These are phyloP conservation scores for Candida cerambycidarum DNA, from an alignment of 805 yeast genomes.

Conservation along the genomic window DNA sequence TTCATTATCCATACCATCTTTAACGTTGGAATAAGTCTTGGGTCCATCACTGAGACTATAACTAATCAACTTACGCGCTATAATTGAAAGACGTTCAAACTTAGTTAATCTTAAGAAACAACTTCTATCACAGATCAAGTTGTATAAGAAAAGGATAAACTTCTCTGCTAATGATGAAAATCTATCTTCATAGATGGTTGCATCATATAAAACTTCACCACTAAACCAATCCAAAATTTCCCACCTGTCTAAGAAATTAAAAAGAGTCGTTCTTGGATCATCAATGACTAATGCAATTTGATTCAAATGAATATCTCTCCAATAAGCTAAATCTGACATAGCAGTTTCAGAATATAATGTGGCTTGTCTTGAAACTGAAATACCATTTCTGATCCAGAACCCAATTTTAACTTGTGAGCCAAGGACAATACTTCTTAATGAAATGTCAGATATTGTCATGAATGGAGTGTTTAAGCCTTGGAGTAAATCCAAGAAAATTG, in stretches of 20 bases:
- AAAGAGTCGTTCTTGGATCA: constrained; percentile 34
- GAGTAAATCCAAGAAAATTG: constrained; percentile 16
- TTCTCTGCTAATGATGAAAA: constrained; percentile 44
- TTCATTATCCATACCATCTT: constrained; percentile 24
- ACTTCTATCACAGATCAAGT: constrained; percentile 39
- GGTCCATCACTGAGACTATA: constrained; percentile 55
- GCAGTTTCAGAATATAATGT: constrained; percentile 45
- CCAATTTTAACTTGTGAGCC: constrained; percentile 62
- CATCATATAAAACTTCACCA: constrained; percentile 29
- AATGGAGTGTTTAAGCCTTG: constrained; percentile 30
- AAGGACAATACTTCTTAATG: constrained; percentile 60
- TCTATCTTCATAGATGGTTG: constrained; percentile 50
- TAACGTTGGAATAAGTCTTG: constrained; percentile 51
- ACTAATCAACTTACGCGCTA: constrained; percentile 43
- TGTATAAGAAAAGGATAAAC: constrained; percentile 44
- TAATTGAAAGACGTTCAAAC: constrained; percentile 25
- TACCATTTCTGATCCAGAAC: constrained; percentile 76
- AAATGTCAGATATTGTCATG: constrained; percentile 51
- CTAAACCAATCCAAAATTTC: constrained; percentile 52
- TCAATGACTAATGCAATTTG: constrained; percentile 44
- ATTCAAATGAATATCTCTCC: constrained; percentile 46
- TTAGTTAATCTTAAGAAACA: constrained; percentile 23
- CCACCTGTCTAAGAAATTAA: constrained; percentile 53
- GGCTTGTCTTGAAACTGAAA: constrained; percentile 51
- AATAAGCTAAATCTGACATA: constrained; percentile 40